Evolutionary conservation across 345 rosid species (phyloP).

Genomic region (Brassica rapa): DNA sequence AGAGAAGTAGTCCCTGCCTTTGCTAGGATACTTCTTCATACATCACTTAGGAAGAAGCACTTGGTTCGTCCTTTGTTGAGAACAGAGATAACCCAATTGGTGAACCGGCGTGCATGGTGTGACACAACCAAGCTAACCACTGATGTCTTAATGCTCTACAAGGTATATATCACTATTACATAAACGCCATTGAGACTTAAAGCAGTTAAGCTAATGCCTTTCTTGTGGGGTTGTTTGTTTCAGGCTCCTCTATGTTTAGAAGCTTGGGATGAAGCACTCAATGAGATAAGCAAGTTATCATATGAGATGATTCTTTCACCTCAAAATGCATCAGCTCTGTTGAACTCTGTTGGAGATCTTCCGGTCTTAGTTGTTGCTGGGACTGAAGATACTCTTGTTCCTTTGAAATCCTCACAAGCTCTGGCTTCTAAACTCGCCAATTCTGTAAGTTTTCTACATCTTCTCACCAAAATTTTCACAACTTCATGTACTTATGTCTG

Average conservation of each 20-base stretch:
- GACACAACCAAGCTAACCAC: conserved; percentile 75
- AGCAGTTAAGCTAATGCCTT: neutral
- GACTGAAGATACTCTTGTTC: conserved; percentile 71
- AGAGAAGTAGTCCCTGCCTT: conserved; percentile 90
- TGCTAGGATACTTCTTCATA: conserved; percentile 82
- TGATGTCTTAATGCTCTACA: conserved; percentile 79
- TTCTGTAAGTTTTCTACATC: conserved; percentile 62
- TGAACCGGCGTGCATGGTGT: conserved; percentile 90
- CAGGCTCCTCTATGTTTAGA: conserved; percentile 82
- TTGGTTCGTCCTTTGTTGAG: conserved; percentile 79
- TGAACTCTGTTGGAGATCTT: conserved; percentile 63
- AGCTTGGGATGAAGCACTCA: conserved; percentile 96
- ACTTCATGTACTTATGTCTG: neutral
- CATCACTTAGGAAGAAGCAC: conserved; percentile 87
- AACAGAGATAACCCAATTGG: conserved; percentile 87
- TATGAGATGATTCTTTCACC: conserved; percentile 72
- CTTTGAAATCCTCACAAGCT: conserved; percentile 72
- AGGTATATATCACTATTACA: conserved; percentile 55
- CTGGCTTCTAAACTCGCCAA: conserved; percentile 75
- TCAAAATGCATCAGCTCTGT: conserved; percentile 50
- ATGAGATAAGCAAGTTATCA: conserved; percentile 83
- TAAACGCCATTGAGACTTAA: conserved; percentile 3
- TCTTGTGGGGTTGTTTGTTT: conserved; percentile 5
- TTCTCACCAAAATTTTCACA: neutral
- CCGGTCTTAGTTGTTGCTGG: conserved; percentile 78